Conservation (phyloP, 306 rosid species). For the Trifolium repens region DNA sequence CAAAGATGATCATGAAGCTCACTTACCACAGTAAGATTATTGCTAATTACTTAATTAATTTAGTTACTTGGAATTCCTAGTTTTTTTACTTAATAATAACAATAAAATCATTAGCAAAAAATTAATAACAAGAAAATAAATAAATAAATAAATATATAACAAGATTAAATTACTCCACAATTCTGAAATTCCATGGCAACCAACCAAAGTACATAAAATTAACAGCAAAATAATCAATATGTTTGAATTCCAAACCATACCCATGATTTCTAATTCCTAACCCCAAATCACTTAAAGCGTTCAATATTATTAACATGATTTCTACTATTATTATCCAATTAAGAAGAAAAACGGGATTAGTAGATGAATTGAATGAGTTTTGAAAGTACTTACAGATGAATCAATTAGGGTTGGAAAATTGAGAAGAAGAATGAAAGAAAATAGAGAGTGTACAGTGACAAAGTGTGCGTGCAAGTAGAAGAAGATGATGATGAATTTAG, state of each 20-base stretch:
- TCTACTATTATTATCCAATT: too few relatives aligned
- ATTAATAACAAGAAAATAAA: not conserved
- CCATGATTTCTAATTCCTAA: too few relatives aligned
- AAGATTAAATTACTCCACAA: not conserved
- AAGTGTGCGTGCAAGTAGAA: not conserved
- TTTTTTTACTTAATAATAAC: not conserved
- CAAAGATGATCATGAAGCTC: not conserved
- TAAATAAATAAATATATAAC: not conserved
- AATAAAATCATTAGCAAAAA: too few relatives aligned
- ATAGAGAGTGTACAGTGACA: not conserved
- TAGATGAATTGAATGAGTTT: not conserved
- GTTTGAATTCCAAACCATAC: too few relatives aligned
- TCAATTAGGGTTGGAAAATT: too few relatives aligned
- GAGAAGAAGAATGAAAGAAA: not conserved
- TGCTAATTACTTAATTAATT: not conserved
- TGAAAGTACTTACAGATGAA: conserved; percentile 48
- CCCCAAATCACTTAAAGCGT: too few relatives aligned
- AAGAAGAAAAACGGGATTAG: too few relatives aligned
- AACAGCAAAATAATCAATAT: not conserved
- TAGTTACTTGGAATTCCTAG: conserved; percentile 2
- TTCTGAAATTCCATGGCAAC: conserved; percentile 23
- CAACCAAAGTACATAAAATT: not conserved
- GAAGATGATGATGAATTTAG: not conserved
- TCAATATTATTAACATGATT: too few relatives aligned
- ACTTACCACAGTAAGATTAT: not conserved